Evolutionary conservation across 441 rosid species (phyloP).

Genomic region (Erodium texanum): DNA sequence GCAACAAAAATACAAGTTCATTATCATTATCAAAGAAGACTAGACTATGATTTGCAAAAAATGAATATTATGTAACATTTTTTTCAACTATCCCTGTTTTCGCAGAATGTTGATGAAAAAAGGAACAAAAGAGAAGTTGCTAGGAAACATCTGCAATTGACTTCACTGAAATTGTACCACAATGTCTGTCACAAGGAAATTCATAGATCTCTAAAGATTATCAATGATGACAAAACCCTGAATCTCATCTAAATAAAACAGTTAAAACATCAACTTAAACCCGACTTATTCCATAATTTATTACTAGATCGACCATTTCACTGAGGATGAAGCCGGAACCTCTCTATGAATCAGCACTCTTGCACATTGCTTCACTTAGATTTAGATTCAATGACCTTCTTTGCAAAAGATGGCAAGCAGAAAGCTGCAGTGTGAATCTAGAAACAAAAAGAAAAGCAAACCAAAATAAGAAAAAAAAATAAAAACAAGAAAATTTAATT

Average conservation of each 20-base stretch:
- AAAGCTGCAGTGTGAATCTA: slow-evolving; percentile 93
- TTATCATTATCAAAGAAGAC: no score
- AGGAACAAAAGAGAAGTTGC: background rate
- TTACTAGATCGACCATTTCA: background rate
- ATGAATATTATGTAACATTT: no score
- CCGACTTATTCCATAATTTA: slow-evolving; percentile 20
- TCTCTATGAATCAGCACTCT: background rate
- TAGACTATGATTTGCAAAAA: no score
- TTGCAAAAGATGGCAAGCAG: slow-evolving; percentile 84
- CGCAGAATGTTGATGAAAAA: no score
- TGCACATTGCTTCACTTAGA: slow-evolving; percentile 18
- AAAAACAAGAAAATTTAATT: no score
- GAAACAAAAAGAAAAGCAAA: background rate
- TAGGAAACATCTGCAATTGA: background rate
- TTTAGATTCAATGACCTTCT: slow-evolving; percentile 63
- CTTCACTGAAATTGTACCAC: background rate
- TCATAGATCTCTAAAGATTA: background rate
- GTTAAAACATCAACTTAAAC: no score
- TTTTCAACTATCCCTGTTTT: no score
- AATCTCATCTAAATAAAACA: no score
- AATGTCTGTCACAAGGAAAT: background rate
- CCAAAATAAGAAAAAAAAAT: background rate
- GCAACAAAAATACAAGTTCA: no score
- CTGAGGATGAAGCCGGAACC: no score
- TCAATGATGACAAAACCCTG: background rate